These are phyloP conservation scores for Eruca vesicaria DNA, from an alignment of 441 rosid species.

Conservation along the genomic window DNA sequence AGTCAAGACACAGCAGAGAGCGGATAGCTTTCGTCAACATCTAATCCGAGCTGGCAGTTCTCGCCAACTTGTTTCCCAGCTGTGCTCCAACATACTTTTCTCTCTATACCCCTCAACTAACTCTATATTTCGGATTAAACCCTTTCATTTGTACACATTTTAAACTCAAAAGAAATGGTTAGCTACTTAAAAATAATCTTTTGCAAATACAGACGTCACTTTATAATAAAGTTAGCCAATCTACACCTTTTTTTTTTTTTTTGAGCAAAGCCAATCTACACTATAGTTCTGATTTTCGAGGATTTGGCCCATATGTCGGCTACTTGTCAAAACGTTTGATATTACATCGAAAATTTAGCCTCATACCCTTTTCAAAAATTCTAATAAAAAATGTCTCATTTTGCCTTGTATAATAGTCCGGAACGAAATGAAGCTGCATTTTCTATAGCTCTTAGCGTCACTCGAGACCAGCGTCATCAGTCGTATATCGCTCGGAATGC, in stretches of 20 bases:
- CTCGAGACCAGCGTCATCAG: too few species aligned
- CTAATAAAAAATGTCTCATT: neutral
- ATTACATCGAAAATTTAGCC: neutral
- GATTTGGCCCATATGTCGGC: neutral
- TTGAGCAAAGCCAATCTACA: neutral
- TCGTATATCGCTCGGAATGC: too few species aligned
- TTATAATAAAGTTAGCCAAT: neutral
- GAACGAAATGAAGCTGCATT: too few species aligned
- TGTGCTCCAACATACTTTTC: conserved; percentile 42
- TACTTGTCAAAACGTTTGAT: neutral
- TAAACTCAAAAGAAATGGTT: neutral
- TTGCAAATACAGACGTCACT: neutral
- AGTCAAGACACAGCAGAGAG: conserved; percentile 1
- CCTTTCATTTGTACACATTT: neutral
- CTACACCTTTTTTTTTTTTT: too few species aligned
- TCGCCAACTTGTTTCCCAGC: conserved; percentile 61
- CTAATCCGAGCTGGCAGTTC: conserved; percentile 39
- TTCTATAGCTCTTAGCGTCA: too few species aligned
- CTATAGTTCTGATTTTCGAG: neutral
- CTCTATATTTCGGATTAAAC: neutral
- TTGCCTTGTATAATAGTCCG: neutral
- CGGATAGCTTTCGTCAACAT: conserved; percentile 28
- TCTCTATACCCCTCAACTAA: conserved; percentile 10
- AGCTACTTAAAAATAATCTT: neutral
- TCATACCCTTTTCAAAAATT: neutral